Base-by-base conservation (phyloP, 371 early-diverging fungal genomes). In the Capillidium heterosporum region DNA sequence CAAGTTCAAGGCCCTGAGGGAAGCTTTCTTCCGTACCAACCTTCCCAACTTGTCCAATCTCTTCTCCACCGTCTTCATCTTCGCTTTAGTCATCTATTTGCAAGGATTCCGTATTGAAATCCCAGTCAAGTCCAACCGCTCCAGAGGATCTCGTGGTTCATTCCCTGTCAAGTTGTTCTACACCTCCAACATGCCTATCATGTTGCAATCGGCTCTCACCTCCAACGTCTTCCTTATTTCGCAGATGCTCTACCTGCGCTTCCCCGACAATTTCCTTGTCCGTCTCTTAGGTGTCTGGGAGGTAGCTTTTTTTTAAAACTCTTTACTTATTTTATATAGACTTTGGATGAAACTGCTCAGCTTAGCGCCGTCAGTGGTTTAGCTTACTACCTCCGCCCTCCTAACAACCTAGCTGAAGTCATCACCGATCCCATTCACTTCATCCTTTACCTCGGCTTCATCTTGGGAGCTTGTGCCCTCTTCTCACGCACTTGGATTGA, bases 91-190 rank as follows among this genome's bases (percentile, higher is more conserved):
- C 50, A 95, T 99, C 63, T 99, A 99, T 70, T 77, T 99, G 49
- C 99, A 99, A 75, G 97, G 99, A 48, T 92, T 99, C 87, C 86
- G 98, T 61, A 90, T 99, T 58, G 99, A 99, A 70, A 81, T 99
- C 58, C 98, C 98, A 47, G 87, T 98, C 70, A 95, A 96, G 71
- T 95, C 95, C 24, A 89, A 85, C 63, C 82, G 87, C 55, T 79
- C 90, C 64, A 91, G 96, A 72, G 98, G 99, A 52, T 96, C 96
- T 68, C 88, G 87, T 62, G 95, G 91, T 26, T 80, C 86, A 56
- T 99, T 91, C 77, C 99, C 99, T 49, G 82, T 99, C 80, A 99
- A 98, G 78, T 76, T 99, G 53, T 95, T 99, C 71, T 99, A 99
- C 77, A 96, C 99, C 44, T 95, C 98, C 65, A 98, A 93, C 77